Conservation (phyloP, 805 yeast genomes). For the Ogataea henricii region DNA sequence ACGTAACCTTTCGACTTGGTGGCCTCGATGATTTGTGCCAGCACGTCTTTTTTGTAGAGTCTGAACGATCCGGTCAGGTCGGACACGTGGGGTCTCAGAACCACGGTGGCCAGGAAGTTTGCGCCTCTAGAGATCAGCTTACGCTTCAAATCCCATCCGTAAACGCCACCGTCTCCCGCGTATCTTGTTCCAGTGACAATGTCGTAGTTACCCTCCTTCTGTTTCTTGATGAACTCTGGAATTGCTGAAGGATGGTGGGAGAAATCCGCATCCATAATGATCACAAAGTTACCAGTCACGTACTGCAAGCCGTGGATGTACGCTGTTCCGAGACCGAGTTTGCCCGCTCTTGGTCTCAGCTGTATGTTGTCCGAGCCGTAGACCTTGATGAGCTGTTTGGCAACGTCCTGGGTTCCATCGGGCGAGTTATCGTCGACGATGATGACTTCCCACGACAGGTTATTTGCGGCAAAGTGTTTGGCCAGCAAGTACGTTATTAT, state of each 20-base stretch:
- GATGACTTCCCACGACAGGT: slow-evolving; percentile 71
- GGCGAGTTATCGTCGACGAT: slow-evolving; percentile 82
- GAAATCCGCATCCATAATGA: slow-evolving; percentile 84
- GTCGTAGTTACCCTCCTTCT: slow-evolving; percentile 51
- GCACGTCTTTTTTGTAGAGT: slow-evolving; percentile 68
- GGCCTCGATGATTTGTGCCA: slow-evolving; percentile 63
- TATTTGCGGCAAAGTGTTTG: slow-evolving; percentile 58
- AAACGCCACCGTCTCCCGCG: slow-evolving; percentile 81
- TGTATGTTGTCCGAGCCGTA: slow-evolving; percentile 64
- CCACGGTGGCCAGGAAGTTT: slow-evolving; percentile 71
- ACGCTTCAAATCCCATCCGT: slow-evolving; percentile 82
- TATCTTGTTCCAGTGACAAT: slow-evolving; percentile 63
- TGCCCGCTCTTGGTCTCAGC: slow-evolving; percentile 72
- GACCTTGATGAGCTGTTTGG: slow-evolving; percentile 55
- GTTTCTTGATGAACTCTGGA: slow-evolving; percentile 71
- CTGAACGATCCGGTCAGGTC: slow-evolving; percentile 80
- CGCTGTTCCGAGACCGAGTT: slow-evolving; percentile 79
- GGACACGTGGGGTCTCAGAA: slow-evolving; percentile 69
- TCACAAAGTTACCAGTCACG: slow-evolving; percentile 72
- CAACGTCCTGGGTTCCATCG: slow-evolving; percentile 78
- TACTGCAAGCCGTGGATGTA: slow-evolving; percentile 74
- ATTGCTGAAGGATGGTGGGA: slow-evolving; percentile 81
- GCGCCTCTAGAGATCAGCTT: slow-evolving; percentile 80
- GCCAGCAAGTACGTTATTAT: slow-evolving; percentile 69
- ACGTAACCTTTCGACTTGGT: slow-evolving; percentile 79